These are phyloP conservation scores for Lipomyces yarrowii DNA, from an alignment of 1,139 yeast species.

Conservation along the genomic window DNA sequence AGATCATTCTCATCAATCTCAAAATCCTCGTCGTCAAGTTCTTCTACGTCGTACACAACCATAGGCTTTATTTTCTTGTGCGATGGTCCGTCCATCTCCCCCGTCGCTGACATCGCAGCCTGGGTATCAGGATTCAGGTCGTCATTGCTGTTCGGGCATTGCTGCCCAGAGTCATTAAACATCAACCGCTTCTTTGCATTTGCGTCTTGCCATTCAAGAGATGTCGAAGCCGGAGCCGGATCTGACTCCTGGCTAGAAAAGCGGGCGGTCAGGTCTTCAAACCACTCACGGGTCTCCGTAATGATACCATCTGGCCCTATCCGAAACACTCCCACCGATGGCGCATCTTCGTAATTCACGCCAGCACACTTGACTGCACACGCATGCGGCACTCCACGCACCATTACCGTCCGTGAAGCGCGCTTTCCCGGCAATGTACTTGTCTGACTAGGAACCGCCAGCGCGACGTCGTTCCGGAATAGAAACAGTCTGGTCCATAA, in stretches of 20 bases:
- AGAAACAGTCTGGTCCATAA: slow-evolving; percentile 25
- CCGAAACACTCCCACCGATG: slow-evolving; percentile 17
- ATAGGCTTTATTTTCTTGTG: background rate
- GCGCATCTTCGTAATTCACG: slow-evolving; percentile 19
- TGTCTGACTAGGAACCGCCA: background rate
- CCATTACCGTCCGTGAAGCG: background rate
- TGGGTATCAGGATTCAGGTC: background rate
- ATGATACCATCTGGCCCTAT: slow-evolving; percentile 17
- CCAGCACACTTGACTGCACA: slow-evolving; percentile 24
- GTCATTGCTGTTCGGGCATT: background rate
- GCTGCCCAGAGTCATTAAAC: background rate
- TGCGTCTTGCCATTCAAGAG: background rate
- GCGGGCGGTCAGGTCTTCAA: slow-evolving; percentile 5
- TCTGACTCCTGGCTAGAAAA: background rate
- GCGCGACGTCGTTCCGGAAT: slow-evolving; percentile 21
- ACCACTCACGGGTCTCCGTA: slow-evolving; percentile 10
- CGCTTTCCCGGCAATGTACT: background rate
- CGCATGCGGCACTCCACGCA: slow-evolving; percentile 27
- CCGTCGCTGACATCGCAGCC: background rate
- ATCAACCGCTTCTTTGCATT: background rate
- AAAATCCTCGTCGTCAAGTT: background rate
- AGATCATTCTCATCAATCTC: background rate
- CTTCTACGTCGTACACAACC: background rate
- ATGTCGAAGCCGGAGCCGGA: background rate
- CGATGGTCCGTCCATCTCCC: background rate